Percentiles rank a stretch among this genome's conserved stretches.
phyloP scores from a whole-genome alignment of 139 green algal genomes.

The Chlorella sp. region DNA sequence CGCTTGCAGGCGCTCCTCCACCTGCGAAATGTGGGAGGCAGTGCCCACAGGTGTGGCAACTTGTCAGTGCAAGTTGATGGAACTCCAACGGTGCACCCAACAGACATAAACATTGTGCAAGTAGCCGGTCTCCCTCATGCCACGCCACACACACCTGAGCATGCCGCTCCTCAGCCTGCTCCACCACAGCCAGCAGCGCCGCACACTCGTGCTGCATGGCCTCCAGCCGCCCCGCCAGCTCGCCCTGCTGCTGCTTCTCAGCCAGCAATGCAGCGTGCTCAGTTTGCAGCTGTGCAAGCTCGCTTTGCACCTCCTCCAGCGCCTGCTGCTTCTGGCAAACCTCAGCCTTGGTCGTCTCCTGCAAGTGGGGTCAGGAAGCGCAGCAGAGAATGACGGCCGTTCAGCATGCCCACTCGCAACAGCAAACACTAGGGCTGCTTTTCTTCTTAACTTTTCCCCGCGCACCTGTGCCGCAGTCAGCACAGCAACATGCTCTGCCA shows the following conservation, averaged over 20 bases:
- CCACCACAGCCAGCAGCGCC: conserved; percentile 6
- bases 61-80: no score
- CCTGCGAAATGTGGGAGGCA: background rate
- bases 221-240: conserved; percentile 17
- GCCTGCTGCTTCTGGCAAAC: background rate
- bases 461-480: conserved; percentile 19
- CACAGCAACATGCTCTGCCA: conserved; percentile 19
- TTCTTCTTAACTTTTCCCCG: background rate
- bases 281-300: background rate
- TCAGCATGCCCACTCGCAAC: no score
- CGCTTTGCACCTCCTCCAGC: background rate
- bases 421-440: no score
- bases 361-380: background rate
- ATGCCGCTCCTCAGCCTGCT: conserved; percentile 17
- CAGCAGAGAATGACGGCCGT: no score
- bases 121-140: no score
- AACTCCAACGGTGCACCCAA: no score
- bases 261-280: background rate
- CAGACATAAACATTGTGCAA: no score
- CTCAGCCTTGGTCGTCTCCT: conserved; percentile 11
- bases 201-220: conserved; percentile 1
- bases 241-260: conserved; percentile 5
- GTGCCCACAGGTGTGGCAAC: background rate
- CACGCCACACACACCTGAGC: background rate
- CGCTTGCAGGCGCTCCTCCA: background rate